Evolutionary conservation across 371 early-diverging fungal genomes (phyloP).

Genomic region (Syncephalastrum sp.): DNA sequence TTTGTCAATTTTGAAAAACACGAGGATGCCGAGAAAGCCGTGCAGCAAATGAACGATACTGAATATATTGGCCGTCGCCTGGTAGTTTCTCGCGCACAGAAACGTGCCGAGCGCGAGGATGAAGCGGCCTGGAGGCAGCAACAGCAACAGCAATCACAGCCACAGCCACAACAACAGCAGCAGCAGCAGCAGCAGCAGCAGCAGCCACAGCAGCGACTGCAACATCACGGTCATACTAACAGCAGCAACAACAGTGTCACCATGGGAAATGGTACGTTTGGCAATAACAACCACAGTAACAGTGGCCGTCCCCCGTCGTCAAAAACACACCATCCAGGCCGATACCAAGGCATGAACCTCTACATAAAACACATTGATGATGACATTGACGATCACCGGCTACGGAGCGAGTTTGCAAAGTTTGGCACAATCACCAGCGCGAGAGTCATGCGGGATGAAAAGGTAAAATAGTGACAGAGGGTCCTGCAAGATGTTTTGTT

Average conservation of each 20-base stretch:
- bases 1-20: conserved; percentile 96
- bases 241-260: background rate
- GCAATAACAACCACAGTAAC: conserved; percentile 1
- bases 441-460: conserved; percentile 96
- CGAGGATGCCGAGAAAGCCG: conserved; percentile 89
- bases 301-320: conserved; percentile 44
- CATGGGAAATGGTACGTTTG: background rate
- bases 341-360: conserved; percentile 95
- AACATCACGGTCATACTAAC: background rate
- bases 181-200: background rate
- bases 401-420: conserved; percentile 86
- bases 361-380: conserved; percentile 98
- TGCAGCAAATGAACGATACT: conserved; percentile 90
- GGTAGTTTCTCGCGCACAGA: conserved; percentile 98
- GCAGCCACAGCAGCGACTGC: conserved; percentile 9
- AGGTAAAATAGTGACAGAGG: conserved; percentile 15
- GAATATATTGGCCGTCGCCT: conserved; percentile 87
- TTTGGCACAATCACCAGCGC: conserved; percentile 95
- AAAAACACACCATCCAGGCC: conserved; percentile 66
- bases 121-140: conserved; percentile 84
- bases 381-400: conserved; percentile 85
- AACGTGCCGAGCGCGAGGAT: conserved; percentile 96
- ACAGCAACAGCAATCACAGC: conserved; percentile 68
- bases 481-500: background rate
- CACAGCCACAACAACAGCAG: conserved; percentile 16